Evolutionary conservation across 176 grass and related monocot species (phyloP).

Genomic region (Oryza rufipogon): DNA sequence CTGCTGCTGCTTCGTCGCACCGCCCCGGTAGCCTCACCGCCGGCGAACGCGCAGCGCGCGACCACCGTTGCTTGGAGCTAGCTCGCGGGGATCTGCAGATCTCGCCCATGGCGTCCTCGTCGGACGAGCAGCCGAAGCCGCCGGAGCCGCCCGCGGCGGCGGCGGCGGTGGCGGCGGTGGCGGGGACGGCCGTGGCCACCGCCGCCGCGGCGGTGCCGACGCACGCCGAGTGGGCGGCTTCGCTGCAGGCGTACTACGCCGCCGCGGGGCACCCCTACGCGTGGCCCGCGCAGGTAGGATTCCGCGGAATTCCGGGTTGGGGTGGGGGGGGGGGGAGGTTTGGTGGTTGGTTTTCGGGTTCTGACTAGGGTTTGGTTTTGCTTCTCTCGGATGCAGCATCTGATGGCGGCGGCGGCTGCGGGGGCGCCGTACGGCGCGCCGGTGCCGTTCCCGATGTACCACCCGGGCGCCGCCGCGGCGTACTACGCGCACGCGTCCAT

Average conservation of each 20-base stretch:
- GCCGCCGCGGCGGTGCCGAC: slow-evolving; percentile 13
- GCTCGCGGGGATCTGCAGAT: slow-evolving; percentile 23
- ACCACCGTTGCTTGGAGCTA: not conserved
- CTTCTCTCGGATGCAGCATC: slow-evolving; percentile 45
- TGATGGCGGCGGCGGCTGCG: slow-evolving; percentile 66
- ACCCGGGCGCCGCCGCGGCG: slow-evolving; percentile 63
- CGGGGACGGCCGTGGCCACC: not conserved
- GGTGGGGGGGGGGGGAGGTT: not conserved
- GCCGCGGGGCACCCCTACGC: slow-evolving; percentile 59
- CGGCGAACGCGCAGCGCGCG: slow-evolving; percentile 34
- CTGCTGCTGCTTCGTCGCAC: slow-evolving; percentile 41
- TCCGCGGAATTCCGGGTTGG: not conserved
- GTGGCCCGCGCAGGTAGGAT: slow-evolving; percentile 73
- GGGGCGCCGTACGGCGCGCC: slow-evolving; percentile 70
- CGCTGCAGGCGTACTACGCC: slow-evolving; percentile 67
- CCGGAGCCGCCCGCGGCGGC: slow-evolving; percentile 50
- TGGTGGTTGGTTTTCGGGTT: not conserved
- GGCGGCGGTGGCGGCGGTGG: not conserved
- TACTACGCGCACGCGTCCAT: slow-evolving; percentile 89
- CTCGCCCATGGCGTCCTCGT: slow-evolving; percentile 54
- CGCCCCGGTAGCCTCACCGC: slow-evolving; percentile 54
- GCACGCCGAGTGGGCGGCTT: slow-evolving; percentile 61
- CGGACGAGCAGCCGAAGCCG: slow-evolving; percentile 74
- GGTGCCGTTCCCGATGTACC: slow-evolving; percentile 71
- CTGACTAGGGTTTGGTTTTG: slow-evolving; percentile 46